These are phyloP conservation scores for Mangifera indica DNA, from an alignment of 345 rosid genomes.

Conservation along the genomic window DNA sequence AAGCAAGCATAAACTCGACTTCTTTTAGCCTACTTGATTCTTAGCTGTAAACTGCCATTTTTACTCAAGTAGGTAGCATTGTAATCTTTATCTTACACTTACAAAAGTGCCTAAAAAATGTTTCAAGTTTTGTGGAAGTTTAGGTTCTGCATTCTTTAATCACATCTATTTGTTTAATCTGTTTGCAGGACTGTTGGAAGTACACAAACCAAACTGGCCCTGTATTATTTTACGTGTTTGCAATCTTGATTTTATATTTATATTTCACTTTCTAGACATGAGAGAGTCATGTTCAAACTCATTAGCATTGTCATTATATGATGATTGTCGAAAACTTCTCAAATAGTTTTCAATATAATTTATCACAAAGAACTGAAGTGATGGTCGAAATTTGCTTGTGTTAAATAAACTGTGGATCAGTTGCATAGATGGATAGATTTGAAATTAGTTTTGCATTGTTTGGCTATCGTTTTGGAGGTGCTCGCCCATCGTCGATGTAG, in stretches of 20 bases:
- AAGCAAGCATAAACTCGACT: slow-evolving; percentile 50
- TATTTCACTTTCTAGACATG: background rate
- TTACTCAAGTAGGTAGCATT: slow-evolving; percentile 34
- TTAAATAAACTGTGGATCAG: background rate
- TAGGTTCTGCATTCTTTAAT: background rate
- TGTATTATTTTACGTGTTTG: slow-evolving; percentile 7
- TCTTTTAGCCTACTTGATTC: slow-evolving; percentile 29
- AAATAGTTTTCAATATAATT: background rate
- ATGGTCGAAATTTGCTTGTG: background rate
- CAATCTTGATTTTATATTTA: slow-evolving; percentile 2
- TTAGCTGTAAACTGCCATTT: slow-evolving; percentile 47
- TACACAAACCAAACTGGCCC: slow-evolving; percentile 17
- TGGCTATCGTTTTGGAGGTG: background rate
- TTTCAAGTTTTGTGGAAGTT: background rate
- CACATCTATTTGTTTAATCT: slow-evolving; percentile 12
- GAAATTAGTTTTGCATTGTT: background rate
- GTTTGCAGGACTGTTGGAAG: slow-evolving; percentile 38
- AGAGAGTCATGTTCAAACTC: background rate
- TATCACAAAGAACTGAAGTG: background rate
- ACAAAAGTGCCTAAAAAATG: background rate
- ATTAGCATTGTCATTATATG: background rate
- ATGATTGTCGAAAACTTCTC: background rate
- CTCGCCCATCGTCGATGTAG: too few relatives aligned
- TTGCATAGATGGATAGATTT: background rate
- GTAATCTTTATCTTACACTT: background rate